phyloP scores from a whole-genome alignment of 108 stramenopile genomes.

The Stephanodiscus minutulus region DNA sequence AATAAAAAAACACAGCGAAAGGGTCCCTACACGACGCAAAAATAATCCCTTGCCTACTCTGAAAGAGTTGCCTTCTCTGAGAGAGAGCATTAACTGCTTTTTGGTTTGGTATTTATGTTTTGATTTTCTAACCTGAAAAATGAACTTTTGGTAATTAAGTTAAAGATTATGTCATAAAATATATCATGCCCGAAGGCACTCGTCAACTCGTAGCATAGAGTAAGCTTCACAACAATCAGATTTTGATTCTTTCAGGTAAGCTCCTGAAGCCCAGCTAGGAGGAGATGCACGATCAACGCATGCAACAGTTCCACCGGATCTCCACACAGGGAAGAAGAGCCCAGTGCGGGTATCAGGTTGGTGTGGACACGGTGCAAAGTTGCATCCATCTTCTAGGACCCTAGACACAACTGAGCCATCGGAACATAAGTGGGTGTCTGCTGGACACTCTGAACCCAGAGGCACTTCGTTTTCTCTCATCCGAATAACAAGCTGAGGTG shows the following conservation, averaged over 20 bases:
- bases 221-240: slow-evolving; percentile 38
- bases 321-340: slow-evolving; percentile 43
- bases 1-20: too few species aligned
- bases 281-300: slow-evolving; percentile 21
- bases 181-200: slow-evolving; percentile 32
- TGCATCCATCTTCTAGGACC: slow-evolving; percentile 6
- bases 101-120: too few species aligned
- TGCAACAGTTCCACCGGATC: slow-evolving; percentile 9
- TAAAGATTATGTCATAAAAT: too few species aligned
- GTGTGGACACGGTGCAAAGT: slow-evolving; percentile 25
- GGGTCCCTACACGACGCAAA: too few species aligned
- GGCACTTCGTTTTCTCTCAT: slow-evolving; percentile 2
- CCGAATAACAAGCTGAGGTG: slow-evolving; percentile 34
- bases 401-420: slow-evolving; percentile 27
- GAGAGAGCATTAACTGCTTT: too few species aligned
- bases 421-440: slow-evolving; percentile 17
- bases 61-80: too few species aligned
- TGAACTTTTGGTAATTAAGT: too few species aligned
- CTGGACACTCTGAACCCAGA: background rate
- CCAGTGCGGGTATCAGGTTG: background rate
- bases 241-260: slow-evolving; percentile 43
- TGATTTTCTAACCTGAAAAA: too few species aligned
- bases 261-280: slow-evolving; percentile 44
- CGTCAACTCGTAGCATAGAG: slow-evolving; percentile 28
- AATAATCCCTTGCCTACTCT: too few species aligned